Conservation (phyloP, 75 land plant genomes). For the Pinus taeda region DNA sequence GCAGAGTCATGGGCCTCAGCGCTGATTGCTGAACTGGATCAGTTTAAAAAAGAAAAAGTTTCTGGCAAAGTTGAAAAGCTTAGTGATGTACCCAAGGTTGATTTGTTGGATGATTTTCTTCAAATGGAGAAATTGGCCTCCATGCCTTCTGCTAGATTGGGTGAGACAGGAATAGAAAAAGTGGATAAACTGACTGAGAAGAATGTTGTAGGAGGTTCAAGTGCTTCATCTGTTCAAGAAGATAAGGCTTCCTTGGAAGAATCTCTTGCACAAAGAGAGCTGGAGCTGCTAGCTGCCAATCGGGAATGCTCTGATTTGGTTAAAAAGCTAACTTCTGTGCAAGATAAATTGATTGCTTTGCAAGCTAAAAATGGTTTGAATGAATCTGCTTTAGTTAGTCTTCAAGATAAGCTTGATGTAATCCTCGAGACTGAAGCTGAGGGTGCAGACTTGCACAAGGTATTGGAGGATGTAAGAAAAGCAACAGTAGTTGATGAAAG, state of each 20-base stretch:
- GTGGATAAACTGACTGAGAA: slow-evolving; percentile 2
- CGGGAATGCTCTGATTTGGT: slow-evolving; percentile 21
- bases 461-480: slow-evolving; percentile 8
- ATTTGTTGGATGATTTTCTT: slow-evolving; percentile 85
- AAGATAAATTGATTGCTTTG: slow-evolving; percentile 21
- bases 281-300: slow-evolving; percentile 26
- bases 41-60: slow-evolving; percentile 34
- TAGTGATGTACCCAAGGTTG: slow-evolving; percentile 36
- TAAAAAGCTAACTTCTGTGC: slow-evolving; percentile 12
- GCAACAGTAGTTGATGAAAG: slow-evolving; percentile 5
- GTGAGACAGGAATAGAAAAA: slow-evolving; percentile 1
- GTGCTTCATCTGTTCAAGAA: slow-evolving; percentile 1
- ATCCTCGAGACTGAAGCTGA: slow-evolving; percentile 19
- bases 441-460: slow-evolving; percentile 7
- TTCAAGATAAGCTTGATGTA: slow-evolving; percentile 24
- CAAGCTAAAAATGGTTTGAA: slow-evolving; percentile 24
- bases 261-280: slow-evolving; percentile 11
- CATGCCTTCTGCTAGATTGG: slow-evolving; percentile 15
- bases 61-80: slow-evolving; percentile 7
- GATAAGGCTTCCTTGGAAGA: slow-evolving; percentile 14
- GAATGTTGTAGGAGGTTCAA: not conserved
- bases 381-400: slow-evolving; percentile 13
- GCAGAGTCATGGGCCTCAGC: slow-evolving; percentile 67
- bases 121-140: slow-evolving; percentile 79
- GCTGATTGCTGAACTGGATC: slow-evolving; percentile 52